phyloP scores from a whole-genome alignment of 2,329 filamentous ascomycete genomes.

The Fusarium anguioides region DNA sequence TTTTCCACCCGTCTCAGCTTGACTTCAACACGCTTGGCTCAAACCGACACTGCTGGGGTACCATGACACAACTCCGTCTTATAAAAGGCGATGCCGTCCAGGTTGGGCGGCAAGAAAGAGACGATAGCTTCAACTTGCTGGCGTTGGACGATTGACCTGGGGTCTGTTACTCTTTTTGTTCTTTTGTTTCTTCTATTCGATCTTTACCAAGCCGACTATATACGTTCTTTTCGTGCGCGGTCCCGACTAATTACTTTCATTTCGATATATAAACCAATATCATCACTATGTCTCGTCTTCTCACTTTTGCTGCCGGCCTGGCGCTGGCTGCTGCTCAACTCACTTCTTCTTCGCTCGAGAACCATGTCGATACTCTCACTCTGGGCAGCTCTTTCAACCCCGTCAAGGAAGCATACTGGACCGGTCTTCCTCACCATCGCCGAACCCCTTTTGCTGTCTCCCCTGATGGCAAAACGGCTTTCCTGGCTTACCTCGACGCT shows the following conservation, averaged over 20 bases:
- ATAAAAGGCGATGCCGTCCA: slow-evolving; percentile 31
- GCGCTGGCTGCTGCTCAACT: slow-evolving; percentile 44
- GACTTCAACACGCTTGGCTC: slow-evolving; percentile 18
- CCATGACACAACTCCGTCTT: not conserved
- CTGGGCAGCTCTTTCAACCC: slow-evolving; percentile 66
- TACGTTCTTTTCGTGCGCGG: slow-evolving; percentile 23
- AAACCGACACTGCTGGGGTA: slow-evolving; percentile 6
- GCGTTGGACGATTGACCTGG: slow-evolving; percentile 38
- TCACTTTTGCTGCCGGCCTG: slow-evolving; percentile 43
- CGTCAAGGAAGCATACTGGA: slow-evolving; percentile 71
- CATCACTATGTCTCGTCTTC: slow-evolving; percentile 40
- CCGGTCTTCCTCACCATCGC: slow-evolving; percentile 68
- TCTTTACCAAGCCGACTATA: slow-evolving; percentile 35
- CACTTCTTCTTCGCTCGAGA: slow-evolving; percentile 43
- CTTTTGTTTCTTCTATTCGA: slow-evolving; percentile 39
- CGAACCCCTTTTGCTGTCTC: slow-evolving; percentile 72
- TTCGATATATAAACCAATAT: slow-evolving; percentile 6
- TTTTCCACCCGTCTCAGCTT: slow-evolving; percentile 31
- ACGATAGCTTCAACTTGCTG: slow-evolving; percentile 35
- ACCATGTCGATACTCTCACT: slow-evolving; percentile 55
- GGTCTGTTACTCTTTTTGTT: slow-evolving; percentile 39
- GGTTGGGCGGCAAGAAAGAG: not conserved
- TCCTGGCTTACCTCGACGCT: slow-evolving; percentile 69
- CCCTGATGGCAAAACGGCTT: slow-evolving; percentile 68
- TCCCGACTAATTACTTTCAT: slow-evolving; percentile 10